These are phyloP conservation scores for Trichosporon ovoides DNA, from an alignment of 1,284 basidiomycete genomes.

Conservation along the genomic window DNA sequence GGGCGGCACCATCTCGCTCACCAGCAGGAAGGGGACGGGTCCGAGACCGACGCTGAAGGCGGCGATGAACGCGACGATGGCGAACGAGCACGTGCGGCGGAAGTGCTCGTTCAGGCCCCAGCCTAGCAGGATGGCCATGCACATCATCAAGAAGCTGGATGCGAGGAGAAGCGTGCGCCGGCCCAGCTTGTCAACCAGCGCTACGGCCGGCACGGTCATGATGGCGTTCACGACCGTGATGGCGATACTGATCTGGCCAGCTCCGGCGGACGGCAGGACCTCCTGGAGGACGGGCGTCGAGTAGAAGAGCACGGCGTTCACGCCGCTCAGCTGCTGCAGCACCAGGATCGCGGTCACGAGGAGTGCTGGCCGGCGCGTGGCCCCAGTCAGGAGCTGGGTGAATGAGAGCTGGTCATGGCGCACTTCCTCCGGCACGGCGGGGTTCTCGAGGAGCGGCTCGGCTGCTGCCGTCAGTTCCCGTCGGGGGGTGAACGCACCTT, in stretches of 20 bases:
- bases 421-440: background rate
- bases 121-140: conserved; percentile 65
- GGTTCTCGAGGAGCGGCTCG: conserved; percentile 29
- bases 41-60: conserved; percentile 87
- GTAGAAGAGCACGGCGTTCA: conserved; percentile 79
- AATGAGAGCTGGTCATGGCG: conserved; percentile 35
- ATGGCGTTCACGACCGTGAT: conserved; percentile 67
- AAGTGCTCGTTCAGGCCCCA: conserved; percentile 63
- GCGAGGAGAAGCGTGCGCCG: conserved; percentile 47
- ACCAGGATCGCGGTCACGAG: conserved; percentile 68
- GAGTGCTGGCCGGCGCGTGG: conserved; percentile 59
- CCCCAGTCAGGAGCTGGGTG: conserved; percentile 50
- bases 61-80: conserved; percentile 76
- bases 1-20: conserved; percentile 79
- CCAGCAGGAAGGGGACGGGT: conserved; percentile 84
- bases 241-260: conserved; percentile 50
- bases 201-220: conserved; percentile 74
- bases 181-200: conserved; percentile 65
- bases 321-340: conserved; percentile 73
- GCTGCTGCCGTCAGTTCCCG: conserved; percentile 18
- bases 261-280: conserved; percentile 68
- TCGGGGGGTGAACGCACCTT: background rate
- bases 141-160: conserved; percentile 58
- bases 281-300: conserved; percentile 78
- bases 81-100: conserved; percentile 62